These are phyloP conservation scores for Alternaria triticimaculans DNA, from an alignment of 2,329 filamentous ascomycete genomes.

Conservation along the genomic window DNA sequence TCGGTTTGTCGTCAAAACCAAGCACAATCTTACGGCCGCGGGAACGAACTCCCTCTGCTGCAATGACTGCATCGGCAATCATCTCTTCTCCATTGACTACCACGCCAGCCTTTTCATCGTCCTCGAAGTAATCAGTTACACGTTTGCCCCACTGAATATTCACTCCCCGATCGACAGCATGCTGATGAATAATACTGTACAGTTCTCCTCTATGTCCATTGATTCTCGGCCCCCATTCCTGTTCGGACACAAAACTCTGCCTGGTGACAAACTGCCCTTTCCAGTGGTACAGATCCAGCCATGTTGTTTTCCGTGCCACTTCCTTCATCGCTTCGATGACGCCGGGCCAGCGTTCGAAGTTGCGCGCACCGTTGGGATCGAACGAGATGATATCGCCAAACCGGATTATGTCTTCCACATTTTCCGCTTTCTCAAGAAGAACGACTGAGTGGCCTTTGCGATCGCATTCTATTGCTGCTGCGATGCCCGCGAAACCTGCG, in stretches of 20 bases:
- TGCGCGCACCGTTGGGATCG: constrained; percentile 65
- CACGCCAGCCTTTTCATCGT: constrained; percentile 59
- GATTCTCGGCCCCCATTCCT: constrained; percentile 58
- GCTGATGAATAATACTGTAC: constrained; percentile 63
- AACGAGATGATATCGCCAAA: constrained; percentile 69
- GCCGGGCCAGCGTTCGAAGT: constrained; percentile 60
- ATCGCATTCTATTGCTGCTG: constrained; percentile 68
- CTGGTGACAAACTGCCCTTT: constrained; percentile 68
- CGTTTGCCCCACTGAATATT: constrained; percentile 60
- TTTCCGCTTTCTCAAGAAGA: constrained; percentile 59
- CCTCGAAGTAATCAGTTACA: constrained; percentile 63
- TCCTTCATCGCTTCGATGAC: constrained; percentile 57
- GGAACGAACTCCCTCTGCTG: constrained; percentile 61
- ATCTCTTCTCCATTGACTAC: constrained; percentile 56
- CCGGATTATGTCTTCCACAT: constrained; percentile 61
- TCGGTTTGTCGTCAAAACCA: constrained; percentile 60
- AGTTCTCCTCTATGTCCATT: constrained; percentile 68
- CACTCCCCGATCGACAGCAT: constrained; percentile 61
- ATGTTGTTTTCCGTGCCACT: constrained; percentile 60
- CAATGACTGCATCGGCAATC: constrained; percentile 58
- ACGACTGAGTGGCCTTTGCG: constrained; percentile 65
- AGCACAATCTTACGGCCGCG: constrained; percentile 61
- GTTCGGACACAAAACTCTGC: constrained; percentile 53
- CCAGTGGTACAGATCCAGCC: constrained; percentile 67
- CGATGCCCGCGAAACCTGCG: constrained; percentile 65